Evolutionary conservation across 139 green algal genomes (phyloP), one percentile per base, ranked within the genome.

Genomic region (Chlamydomonas schloesseri): DNA sequence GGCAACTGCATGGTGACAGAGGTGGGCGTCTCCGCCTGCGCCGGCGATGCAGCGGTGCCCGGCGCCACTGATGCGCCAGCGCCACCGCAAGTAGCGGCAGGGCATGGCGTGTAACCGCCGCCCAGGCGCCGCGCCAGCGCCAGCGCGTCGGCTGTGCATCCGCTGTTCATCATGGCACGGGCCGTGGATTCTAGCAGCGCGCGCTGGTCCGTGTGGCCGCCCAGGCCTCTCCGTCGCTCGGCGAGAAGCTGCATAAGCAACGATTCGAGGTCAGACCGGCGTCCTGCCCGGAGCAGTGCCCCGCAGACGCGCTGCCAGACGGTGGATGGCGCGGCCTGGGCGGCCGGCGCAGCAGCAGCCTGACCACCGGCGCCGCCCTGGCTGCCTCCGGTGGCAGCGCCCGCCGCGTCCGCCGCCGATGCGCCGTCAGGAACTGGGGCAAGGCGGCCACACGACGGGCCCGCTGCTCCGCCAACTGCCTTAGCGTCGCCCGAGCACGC

Each of bases 281-380:
- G 60, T 0, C 76, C 76, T 2, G 76, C 58, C 23, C 76, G 76
- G 36, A 83, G 60, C 36, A 83, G 42, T 28, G 64, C 76, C 8
- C 76, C 42, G 36, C 76, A 83, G 5, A 83, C 60, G 36, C 60
- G 42, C 60, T 83, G 76, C 76, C 76, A 83, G 10, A 72, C 76
- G 17, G 76, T 73, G 5, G 60, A 62, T 11, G 76, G 76, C 34
- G 21, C 36, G 1, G 55, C 18, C n/a, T 15, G 15, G 14, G 36
- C 14, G 23, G n/a, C 64, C 14, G 29, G 1, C 8, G 18, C 64
- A 2, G 29, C 64, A 10, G 64, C 64, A 42, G 64, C 29, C 5
- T 37, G 29, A 3, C 42, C 42, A 8, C 42, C 42, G 42, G 42
- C 42, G 42, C 42, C 42, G 42, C 42, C 42, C 42, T 50, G 42